Percentiles rank a stretch among this genome's conserved stretches.
These are phyloP conservation scores for Taxawa tesnikishii DNA, from an alignment of 2,329 filamentous ascomycete genomes.

Conservation along the genomic window DNA sequence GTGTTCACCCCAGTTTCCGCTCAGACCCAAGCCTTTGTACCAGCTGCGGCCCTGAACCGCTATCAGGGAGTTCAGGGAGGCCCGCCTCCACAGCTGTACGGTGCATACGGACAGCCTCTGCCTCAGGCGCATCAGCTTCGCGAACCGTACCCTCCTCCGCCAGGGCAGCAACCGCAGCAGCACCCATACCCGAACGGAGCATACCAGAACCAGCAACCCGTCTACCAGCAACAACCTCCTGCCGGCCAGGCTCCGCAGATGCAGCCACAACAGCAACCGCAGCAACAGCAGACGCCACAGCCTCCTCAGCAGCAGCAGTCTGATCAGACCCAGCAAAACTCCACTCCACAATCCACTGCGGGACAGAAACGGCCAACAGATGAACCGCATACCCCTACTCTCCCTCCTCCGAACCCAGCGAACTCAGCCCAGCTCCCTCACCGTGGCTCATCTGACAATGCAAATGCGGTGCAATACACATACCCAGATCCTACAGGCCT, in stretches of 20 bases:
- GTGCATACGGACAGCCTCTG: conserved; percentile 38
- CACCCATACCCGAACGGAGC: conserved; percentile 9
- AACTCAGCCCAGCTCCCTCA: conserved; percentile 24
- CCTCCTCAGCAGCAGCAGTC: too few species aligned
- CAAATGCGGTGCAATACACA: conserved; percentile 19
- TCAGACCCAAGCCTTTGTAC: conserved; percentile 63
- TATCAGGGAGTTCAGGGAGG: conserved; percentile 21
- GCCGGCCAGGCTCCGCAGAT: too few species aligned
- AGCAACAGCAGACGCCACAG: too few species aligned
- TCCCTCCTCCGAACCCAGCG: conserved; percentile 35
- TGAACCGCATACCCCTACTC: conserved; percentile 38
- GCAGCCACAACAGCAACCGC: background rate
- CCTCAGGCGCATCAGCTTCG: conserved; percentile 18
- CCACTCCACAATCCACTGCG: conserved; percentile 15
- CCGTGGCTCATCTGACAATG: background rate
- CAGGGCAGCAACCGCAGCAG: conserved; percentile 16
- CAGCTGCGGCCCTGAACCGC: conserved; percentile 53
- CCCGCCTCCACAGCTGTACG: conserved; percentile 35
- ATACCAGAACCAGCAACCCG: conserved; percentile 7
- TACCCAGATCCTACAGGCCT: conserved; percentile 32
- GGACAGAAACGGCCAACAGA: conserved; percentile 34
- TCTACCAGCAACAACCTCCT: conserved; percentile 1
- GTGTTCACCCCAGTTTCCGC: conserved; percentile 66
- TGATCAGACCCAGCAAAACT: too few species aligned
- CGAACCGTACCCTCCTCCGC: conserved; percentile 20